Conservation (phyloP, 1,139 yeast species). For the Geotrichum candidum region DNA sequence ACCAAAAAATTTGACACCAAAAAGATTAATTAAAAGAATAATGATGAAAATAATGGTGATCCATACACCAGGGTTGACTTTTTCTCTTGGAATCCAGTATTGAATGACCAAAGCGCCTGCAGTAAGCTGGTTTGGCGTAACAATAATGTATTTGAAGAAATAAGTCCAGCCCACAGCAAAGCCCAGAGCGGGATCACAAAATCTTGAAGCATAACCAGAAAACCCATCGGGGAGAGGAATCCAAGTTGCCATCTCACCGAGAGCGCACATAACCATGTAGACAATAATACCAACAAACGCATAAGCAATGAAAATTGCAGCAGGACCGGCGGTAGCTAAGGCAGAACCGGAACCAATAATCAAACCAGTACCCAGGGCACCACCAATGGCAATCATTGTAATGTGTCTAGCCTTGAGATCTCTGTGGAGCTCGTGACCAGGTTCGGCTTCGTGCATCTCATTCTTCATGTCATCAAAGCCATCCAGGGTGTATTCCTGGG, state of each 20-base stretch:
- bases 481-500: background rate
- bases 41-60: constrained; percentile 61
- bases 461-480: background rate
- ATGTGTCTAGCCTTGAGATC: constrained; percentile 65
- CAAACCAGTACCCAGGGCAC: constrained; percentile 59
- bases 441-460: constrained; percentile 7
- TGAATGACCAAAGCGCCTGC: constrained; percentile 59
- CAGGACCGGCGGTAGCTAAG: constrained; percentile 64
- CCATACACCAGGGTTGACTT: constrained; percentile 61
- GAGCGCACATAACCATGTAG: constrained; percentile 61
- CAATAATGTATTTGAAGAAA: constrained; percentile 55
- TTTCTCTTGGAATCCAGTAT: constrained; percentile 50
- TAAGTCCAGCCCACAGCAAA: constrained; percentile 70
- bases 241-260: constrained; percentile 73
- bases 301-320: constrained; percentile 55
- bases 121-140: constrained; percentile 53
- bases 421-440: constrained; percentile 43
- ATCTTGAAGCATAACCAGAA: constrained; percentile 63
- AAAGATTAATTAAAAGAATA: constrained; percentile 47
- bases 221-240: constrained; percentile 65
- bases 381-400: constrained; percentile 64
- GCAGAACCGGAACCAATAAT: constrained; percentile 69
- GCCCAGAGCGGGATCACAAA: constrained; percentile 64
- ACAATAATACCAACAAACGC: constrained; percentile 57
- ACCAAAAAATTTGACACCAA: constrained; percentile 61